Evolutionary conservation across 106 monocot species (phyloP).

Genomic region (Apostasia shenzhenica): DNA sequence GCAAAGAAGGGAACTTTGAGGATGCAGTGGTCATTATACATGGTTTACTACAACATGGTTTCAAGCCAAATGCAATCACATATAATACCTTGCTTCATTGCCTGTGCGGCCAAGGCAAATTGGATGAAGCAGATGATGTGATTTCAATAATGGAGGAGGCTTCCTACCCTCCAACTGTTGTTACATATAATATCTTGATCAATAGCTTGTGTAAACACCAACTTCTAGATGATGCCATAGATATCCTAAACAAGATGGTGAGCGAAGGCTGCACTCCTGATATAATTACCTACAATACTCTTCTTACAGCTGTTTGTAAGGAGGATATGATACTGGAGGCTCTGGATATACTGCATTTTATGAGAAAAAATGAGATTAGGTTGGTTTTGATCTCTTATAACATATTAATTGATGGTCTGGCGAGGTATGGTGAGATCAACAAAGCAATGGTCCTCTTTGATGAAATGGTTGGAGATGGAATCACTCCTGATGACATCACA

Average conservation of each 20-base stretch:
- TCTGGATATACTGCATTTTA: slow-evolving; percentile 28
- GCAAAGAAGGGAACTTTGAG: slow-evolving; percentile 47
- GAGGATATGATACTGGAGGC: slow-evolving; percentile 57
- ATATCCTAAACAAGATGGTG: slow-evolving; percentile 61
- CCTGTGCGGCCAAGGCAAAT: slow-evolving; percentile 45
- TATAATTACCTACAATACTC: slow-evolving; percentile 81
- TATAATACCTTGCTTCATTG: slow-evolving; percentile 79
- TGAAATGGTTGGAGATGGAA: slow-evolving; percentile 58
- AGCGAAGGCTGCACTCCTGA: slow-evolving; percentile 52
- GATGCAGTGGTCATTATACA: slow-evolving; percentile 31
- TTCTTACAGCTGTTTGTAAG: slow-evolving; percentile 66
- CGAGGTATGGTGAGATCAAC: slow-evolving; percentile 50
- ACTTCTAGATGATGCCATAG: slow-evolving; percentile 58
- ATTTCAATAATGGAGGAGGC: slow-evolving; percentile 47
- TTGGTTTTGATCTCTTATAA: slow-evolving; percentile 58
- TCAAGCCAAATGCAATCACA: slow-evolving; percentile 63
- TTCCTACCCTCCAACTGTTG: slow-evolving; percentile 40
- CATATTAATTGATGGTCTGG: slow-evolving; percentile 57
- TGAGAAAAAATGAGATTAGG: slow-evolving; percentile 25
- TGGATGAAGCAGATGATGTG: slow-evolving; percentile 55
- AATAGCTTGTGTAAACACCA: slow-evolving; percentile 60
- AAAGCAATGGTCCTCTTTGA: slow-evolving; percentile 57
- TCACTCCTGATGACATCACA: slow-evolving; percentile 70
- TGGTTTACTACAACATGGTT: slow-evolving; percentile 36
- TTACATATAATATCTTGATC: slow-evolving; percentile 80